A percentile compares a stretch with the other conserved stretches of the same genome.
Evolutionary conservation across 805 yeast species (phyloP).

Genomic region (Lipomyces mesembrius): DNA sequence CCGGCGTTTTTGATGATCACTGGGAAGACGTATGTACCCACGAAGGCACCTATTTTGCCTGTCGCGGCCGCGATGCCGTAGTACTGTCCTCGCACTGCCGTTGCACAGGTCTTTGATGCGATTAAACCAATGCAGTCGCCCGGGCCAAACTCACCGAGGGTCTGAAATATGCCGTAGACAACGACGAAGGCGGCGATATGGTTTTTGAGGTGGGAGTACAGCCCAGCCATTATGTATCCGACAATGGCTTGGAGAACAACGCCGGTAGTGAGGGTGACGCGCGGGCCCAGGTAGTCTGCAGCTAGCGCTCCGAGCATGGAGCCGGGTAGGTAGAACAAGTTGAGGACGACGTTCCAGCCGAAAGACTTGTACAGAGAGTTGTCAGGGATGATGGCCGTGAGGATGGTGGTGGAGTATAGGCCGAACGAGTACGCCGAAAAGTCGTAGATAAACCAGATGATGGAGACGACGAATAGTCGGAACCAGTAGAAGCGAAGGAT

Average conservation of each 20-base stretch:
- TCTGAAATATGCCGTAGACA: constrained; percentile 82
- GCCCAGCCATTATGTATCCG: constrained; percentile 84
- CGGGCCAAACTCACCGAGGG: constrained; percentile 92
- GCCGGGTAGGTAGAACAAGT: constrained; percentile 89
- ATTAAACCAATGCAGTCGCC: constrained; percentile 90
- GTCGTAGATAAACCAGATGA: constrained; percentile 92
- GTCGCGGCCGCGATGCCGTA: constrained; percentile 90
- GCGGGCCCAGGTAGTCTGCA: constrained; percentile 91
- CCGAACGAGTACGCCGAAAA: constrained; percentile 88
- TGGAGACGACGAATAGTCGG: constrained; percentile 67
- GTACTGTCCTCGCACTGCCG: constrained; percentile 87
- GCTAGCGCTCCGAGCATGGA: constrained; percentile 81
- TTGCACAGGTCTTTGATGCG: constrained; percentile 83
- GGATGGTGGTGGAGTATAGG: constrained; percentile 75
- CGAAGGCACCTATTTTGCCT: constrained; percentile 92
- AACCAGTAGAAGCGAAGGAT: constrained; percentile 83
- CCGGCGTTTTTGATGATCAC: constrained; percentile 65
- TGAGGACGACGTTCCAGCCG: constrained; percentile 92
- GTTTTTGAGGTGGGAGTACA: constrained; percentile 57
- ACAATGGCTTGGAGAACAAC: constrained; percentile 72
- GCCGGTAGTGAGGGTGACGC: constrained; percentile 74
- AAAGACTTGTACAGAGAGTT: constrained; percentile 71
- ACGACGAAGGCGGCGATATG: constrained; percentile 81
- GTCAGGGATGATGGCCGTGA: constrained; percentile 60
- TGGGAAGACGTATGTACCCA: constrained; percentile 89